These are phyloP conservation scores for Cornus kousa DNA, from an alignment of 148 eudicot species.

Conservation along the genomic window DNA sequence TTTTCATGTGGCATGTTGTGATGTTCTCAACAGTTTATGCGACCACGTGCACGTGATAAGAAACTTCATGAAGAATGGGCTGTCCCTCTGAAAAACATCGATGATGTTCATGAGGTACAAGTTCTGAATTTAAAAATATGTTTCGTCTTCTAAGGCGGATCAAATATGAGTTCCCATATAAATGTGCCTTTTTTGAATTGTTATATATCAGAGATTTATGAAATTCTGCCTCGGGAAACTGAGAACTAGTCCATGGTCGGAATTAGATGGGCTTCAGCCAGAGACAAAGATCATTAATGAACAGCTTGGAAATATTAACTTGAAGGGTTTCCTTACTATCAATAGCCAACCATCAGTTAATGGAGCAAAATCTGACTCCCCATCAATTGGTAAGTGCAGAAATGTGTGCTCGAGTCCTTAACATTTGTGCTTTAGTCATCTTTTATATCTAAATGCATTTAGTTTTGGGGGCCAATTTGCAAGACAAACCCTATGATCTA, in stretches of 20 bases:
- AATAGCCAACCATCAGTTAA: constrained; percentile 97
- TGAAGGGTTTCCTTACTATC: constrained; percentile 85
- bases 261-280: constrained; percentile 94
- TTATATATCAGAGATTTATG: constrained; percentile 61
- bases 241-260: constrained; percentile 93
- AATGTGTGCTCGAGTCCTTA: background rate
- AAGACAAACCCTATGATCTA: background rate
- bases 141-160: background rate
- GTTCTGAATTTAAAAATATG: constrained; percentile 1
- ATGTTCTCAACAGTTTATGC: constrained; percentile 65
- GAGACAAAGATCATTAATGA: constrained; percentile 88
- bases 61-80: constrained; percentile 90
- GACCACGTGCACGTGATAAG: constrained; percentile 83
- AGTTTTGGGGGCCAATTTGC: background rate
- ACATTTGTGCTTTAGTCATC: background rate
- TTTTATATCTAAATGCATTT: background rate
- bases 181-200: constrained; percentile 14
- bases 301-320: constrained; percentile 57
- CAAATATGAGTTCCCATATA: constrained; percentile 5
- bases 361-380: constrained; percentile 81
- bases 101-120: constrained; percentile 73
- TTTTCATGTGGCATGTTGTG: constrained; percentile 2
- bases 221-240: constrained; percentile 79
- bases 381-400: constrained; percentile 63
- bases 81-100: constrained; percentile 66